These are phyloP conservation scores for Fusarium foetens DNA, from an alignment of 2,329 filamentous ascomycete species.

Conservation along the genomic window DNA sequence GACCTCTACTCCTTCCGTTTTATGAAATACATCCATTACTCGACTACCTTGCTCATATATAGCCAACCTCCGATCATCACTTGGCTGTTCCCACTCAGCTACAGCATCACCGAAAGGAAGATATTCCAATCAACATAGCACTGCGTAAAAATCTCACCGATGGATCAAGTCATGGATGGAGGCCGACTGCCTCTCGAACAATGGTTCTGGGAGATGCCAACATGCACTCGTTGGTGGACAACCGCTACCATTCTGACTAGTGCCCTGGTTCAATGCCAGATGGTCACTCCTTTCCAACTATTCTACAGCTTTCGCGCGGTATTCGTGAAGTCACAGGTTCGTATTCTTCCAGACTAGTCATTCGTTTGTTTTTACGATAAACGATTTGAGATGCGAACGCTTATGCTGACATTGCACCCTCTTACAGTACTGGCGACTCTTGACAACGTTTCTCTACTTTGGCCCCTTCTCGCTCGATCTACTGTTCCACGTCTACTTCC, in stretches of 20 bases:
- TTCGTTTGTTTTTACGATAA: background rate
- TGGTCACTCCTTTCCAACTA: conserved; percentile 92
- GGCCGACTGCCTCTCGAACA: conserved; percentile 85
- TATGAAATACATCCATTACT: background rate
- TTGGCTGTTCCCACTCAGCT: background rate
- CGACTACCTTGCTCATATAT: background rate
- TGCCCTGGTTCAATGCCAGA: conserved; percentile 89
- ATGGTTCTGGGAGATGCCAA: conserved; percentile 99
- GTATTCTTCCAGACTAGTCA: conserved; percentile 37
- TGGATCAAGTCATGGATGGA: conserved; percentile 70
- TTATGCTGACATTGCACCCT: conserved; percentile 25
- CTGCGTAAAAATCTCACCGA: conserved; percentile 40
- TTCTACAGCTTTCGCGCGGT: conserved; percentile 97
- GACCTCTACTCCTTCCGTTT: background rate
- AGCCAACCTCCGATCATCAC: conserved; percentile 10
- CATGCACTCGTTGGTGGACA: conserved; percentile 97
- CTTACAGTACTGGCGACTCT: conserved; percentile 89
- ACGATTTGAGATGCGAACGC: background rate
- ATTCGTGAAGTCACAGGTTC: conserved; percentile 89
- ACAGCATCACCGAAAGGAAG: background rate
- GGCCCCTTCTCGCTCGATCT: conserved; percentile 93
- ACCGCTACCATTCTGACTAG: conserved; percentile 89
- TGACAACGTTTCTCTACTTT: conserved; percentile 98
- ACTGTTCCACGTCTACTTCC: conserved; percentile 97
- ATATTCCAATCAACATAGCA: background rate